Evolutionary conservation across 2,329 filamentous ascomycete genomes (phyloP), one percentile per base, ranked within the genome.

Genomic region (Nannizzia gypsea): DNA sequence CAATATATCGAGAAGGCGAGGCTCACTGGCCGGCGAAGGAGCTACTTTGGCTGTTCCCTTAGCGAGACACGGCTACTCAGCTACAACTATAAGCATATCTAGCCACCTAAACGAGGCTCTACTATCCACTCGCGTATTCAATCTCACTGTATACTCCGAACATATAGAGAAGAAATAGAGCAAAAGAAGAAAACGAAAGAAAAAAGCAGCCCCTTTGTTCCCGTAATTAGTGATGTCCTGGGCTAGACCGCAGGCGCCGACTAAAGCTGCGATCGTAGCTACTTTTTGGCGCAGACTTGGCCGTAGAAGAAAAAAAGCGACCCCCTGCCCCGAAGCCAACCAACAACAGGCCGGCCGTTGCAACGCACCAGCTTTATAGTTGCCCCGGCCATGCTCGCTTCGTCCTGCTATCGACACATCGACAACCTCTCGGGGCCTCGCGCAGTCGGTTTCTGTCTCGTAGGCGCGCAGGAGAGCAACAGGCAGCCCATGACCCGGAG

Each of bases 391-490:
- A 54, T 54, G 50, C 50, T 54, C 50, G 13, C 28, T 36, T 31
- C 15, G 6, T 54, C 20, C 17, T 50, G 6, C 44, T 22, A 26
- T 15, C 44, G 50, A 13, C 50, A 54, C 50, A 54, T 17, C 8
- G 15, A 31, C 50, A 36, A 74, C 64, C 74, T 63, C 61, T 67
- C 70, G 64, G 71, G 73, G 59, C 73, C 72, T 63, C 71, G 66
- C 62, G 71, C 71, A 52, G 66, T 64, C 36, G 71, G 71, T 24
- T 61, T 31, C 20, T 71, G 50, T 24, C 20, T 6, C 3, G 20
- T 11, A 50, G 50, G n/a, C 15, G 50, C 24, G 72, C 9, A 72
- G 64, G 38, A 42, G 13, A n/a, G n/a, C 38, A 42, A n/a, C n/a
- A 6, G 15, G n/a, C n/a, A 42, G 64, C 75, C 72, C 57, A 72